These are phyloP conservation scores for Phallus indusiatus DNA, from an alignment of 768 basidiomycete genomes.

Conservation along the genomic window DNA sequence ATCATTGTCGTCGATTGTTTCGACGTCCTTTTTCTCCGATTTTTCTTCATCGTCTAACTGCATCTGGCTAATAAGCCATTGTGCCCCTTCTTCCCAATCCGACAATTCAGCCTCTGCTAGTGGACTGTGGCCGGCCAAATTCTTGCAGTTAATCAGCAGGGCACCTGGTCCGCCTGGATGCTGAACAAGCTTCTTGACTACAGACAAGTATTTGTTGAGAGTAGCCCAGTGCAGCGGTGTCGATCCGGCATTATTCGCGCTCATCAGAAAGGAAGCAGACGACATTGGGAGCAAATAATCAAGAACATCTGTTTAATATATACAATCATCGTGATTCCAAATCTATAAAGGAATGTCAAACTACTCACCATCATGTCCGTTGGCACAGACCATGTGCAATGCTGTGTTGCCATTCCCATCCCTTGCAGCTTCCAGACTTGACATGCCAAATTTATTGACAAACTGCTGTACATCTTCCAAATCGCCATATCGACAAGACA, in stretches of 20 bases:
- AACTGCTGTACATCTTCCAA: slow-evolving; percentile 67
- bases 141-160: slow-evolving; percentile 68
- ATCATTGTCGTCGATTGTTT: slow-evolving; percentile 17
- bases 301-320: slow-evolving; percentile 49
- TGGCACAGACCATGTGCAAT: slow-evolving; percentile 82
- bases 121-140: slow-evolving; percentile 62
- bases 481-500: slow-evolving; percentile 84
- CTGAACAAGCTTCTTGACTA: slow-evolving; percentile 51
- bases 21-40: slow-evolving; percentile 21
- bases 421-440: slow-evolving; percentile 35
- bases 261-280: slow-evolving; percentile 42
- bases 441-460: slow-evolving; percentile 44
- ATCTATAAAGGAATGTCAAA: slow-evolving; percentile 12
- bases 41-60: slow-evolving; percentile 43
- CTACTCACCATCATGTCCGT: slow-evolving; percentile 75
- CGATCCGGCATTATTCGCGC: slow-evolving; percentile 62
- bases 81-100: slow-evolving; percentile 77
- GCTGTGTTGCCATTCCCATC: slow-evolving; percentile 76
- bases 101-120: slow-evolving; percentile 72
- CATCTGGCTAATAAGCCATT: slow-evolving; percentile 78
- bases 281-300: slow-evolving; percentile 60
- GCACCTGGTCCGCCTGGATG: slow-evolving; percentile 51
- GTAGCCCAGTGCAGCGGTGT: slow-evolving; percentile 91
- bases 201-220: slow-evolving; percentile 64
- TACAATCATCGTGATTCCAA: neutral